Evolutionary conservation across 129 eudicot genomes (phyloP), one percentile per base, ranked within the genome.

Genomic region (Deinandra increscens): DNA sequence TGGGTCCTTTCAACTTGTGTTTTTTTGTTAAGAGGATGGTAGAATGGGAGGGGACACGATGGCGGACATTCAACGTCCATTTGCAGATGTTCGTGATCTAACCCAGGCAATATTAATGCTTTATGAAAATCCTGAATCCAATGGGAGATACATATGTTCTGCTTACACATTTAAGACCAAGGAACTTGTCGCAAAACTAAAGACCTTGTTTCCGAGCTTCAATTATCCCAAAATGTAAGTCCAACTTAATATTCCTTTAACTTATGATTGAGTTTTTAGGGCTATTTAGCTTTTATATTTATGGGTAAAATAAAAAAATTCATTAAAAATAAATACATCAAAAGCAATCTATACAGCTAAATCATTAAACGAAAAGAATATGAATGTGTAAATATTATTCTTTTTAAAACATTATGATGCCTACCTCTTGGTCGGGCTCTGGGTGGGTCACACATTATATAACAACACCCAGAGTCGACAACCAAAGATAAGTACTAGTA

Each of bases 111-210:
- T 83, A 26, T 37, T 83, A 12, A 31, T 75, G 46, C 65, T 79
- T 26, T 79, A 75, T 58, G 81, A 83, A 55, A 79, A 79, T 36
- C 74, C 73, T 6, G 66, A 75, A 71, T 68, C 87, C 6, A 75
- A 75, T 46, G 87, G 87, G 13, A 75, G 87, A 56, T 83, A 72
- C 66, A 75, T 83, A 71, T 83, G 87, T 51, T 74, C 81, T 0
- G 38, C 81, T 2, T 67, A 76, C 75, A 6, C 58, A 11, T 0
- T 79, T 9, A 26, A 41, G 9, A 26, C 77, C 5, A 60, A 61
- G n/a, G 76, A 70, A 12, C 31, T 83, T 43, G 79, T 83, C n/a
- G 71, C 64, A 71, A 79, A 65, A 29, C 65, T 83, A 58, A 46
- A 75, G 70, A 71, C 49, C 73, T 44, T 79, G 66, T 79, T 65